Conservation (phyloP, 768 basidiomycete genomes). For the Fibroporia radiculosa region DNA sequence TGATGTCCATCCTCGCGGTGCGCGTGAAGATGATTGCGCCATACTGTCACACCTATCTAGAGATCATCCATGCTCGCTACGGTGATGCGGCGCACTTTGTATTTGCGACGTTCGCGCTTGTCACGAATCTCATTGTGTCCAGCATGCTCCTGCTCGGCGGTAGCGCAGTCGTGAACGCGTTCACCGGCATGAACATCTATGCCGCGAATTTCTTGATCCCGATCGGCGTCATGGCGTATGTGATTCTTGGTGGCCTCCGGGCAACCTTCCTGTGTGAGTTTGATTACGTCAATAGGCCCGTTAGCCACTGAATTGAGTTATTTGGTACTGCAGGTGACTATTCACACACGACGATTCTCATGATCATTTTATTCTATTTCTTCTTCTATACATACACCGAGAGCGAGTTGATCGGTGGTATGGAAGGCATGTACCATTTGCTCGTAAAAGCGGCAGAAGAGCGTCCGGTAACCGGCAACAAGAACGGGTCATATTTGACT, state of each 20-base stretch:
- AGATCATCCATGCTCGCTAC: slow-evolving; percentile 39
- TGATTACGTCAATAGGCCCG: neutral
- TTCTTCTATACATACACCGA: slow-evolving; percentile 1
- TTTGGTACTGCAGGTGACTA: neutral
- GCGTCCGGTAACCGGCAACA: slow-evolving; percentile 37
- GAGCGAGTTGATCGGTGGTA: slow-evolving; percentile 23
- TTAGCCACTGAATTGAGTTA: neutral
- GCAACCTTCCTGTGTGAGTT: slow-evolving; percentile 5
- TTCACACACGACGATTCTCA: slow-evolving; percentile 1
- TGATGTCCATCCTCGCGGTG: slow-evolving; percentile 38
- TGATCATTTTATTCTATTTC: slow-evolving; percentile 2
- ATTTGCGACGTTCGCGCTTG: slow-evolving; percentile 41
- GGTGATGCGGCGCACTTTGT: slow-evolving; percentile 34
- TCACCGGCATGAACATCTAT: slow-evolving; percentile 3
- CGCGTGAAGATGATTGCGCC: slow-evolving; percentile 47
- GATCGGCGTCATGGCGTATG: slow-evolving; percentile 2
- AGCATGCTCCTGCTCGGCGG: slow-evolving; percentile 6
- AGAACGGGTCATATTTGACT: slow-evolving; percentile 39
- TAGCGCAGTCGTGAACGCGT: slow-evolving; percentile 2
- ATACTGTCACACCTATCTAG: slow-evolving; percentile 43
- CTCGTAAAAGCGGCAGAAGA: slow-evolving; percentile 31
- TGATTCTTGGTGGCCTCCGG: slow-evolving; percentile 3
- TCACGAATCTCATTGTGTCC: slow-evolving; percentile 9
- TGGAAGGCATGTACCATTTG: slow-evolving; percentile 32
- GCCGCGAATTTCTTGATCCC: slow-evolving; percentile 5